Conservation (phyloP, 805 yeast genomes). For the Torulaspora maleeae region DNA sequence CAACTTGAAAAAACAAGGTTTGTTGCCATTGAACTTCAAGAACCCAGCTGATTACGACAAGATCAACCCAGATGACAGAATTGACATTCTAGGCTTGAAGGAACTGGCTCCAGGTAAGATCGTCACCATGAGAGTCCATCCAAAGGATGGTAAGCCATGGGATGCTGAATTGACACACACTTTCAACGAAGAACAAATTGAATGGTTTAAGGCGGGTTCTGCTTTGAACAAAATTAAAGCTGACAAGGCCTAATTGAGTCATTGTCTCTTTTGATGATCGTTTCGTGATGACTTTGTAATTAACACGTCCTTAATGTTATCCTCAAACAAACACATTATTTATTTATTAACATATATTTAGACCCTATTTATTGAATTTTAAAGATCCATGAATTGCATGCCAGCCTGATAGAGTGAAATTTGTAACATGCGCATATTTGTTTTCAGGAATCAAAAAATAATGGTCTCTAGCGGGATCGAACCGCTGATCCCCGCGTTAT, state of each 20-base stretch:
- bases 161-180: constrained; percentile 91
- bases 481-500: constrained; percentile 23
- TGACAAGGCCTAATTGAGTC: constrained; percentile 9
- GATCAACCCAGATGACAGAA: constrained; percentile 84
- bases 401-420: no score
- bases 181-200: constrained; percentile 93
- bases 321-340: constrained; percentile 2
- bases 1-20: constrained; percentile 98
- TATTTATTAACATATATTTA: constrained; percentile 12
- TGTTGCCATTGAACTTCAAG: constrained; percentile 91
- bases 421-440: no score
- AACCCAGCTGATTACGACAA: constrained; percentile 88
- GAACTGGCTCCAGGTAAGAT: constrained; percentile 90
- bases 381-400: not conserved
- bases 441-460: not conserved
- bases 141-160: constrained; percentile 77
- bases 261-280: constrained; percentile 2
- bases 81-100: constrained; percentile 80
- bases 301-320: constrained; percentile 13
- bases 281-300: constrained; percentile 13
- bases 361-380: not conserved
- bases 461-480: constrained; percentile 24
- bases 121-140: constrained; percentile 69
- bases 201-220: constrained; percentile 98
- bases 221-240: constrained; percentile 77